Evolutionary conservation across 2,329 filamentous ascomycete species (phyloP), one percentile per base, ranked within the genome.

Genomic region (Ilyonectria destructans): DNA sequence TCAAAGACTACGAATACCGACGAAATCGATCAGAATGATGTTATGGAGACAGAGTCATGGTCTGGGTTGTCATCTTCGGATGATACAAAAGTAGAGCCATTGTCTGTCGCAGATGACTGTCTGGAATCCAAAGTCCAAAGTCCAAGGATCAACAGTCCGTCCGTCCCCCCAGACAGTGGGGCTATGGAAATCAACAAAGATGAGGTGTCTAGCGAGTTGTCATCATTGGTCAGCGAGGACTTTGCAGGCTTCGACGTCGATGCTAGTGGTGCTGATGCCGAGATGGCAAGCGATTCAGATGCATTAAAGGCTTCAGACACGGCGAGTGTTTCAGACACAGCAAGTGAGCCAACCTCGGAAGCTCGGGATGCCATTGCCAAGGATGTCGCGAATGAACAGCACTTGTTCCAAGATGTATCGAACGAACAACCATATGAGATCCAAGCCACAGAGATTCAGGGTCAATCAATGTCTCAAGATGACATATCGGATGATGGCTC

Each of bases 31-130:
- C 35, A 45, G 12, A n/a, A 17, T 21, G 40, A 40, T 40, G 12
- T n/a, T 46, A 26, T 45, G 6, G 54, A 65, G 19, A 45, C 37
- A 19, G 67, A 65, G 12, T 69, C 70, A 49, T 75, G 73, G 73
- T 74, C 73, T 37, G 74, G 70, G 1, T 23, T 75, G 4, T 76
- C 74, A 4, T 64, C 60, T 1, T 43, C 45, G 5, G 57, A 62
- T 4, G 43, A 65, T 29, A 51, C 60, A 6, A 51, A 68, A 60
- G 43, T 46, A 6, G 62, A 56, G 23, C 56, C 43, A 19, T 6
- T 62, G n/a, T 64, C 40, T 13, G 37, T 54, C 3, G 13, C 52
- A 10, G 61, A 63, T 13, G 43, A 12, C 5, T 43, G 29, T 6
- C 26, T 55, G 13, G 59, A 56, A 58, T 19, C 37, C 29, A 45